Base-by-base conservation (phyloP, 441 rosid species). In the Euphorbia schlechtendalii region DNA sequence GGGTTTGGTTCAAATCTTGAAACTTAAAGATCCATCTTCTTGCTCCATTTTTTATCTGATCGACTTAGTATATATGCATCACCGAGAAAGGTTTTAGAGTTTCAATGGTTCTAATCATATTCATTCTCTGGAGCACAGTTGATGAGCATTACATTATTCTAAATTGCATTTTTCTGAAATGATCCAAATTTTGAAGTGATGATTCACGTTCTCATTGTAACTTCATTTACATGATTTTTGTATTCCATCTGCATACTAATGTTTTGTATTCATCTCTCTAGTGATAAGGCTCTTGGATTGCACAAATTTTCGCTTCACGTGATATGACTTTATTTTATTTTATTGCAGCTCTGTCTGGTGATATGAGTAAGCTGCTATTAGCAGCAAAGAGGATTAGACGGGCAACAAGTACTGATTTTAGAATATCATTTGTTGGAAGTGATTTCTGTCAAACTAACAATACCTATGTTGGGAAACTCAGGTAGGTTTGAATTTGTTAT, bases 331-430 rank as follows among this genome's bases (percentile, higher is more conserved):
- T 67, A 36, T 72, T 45, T 52, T 30, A 52, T 71, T 45, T 51
- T 30, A 52, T 70, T 68, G 68, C 82, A 92, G 96, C 91, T 69
- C 78, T 83, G 63, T 85, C 96, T 6, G 97, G 90, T 53, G 96
- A 85, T 67, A 71, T 65, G 83, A 86, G 92, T 76, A 92, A 92
- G 69, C 67, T 88, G 64, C 75, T 92, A 61, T 67, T 92, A 62
- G 89, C 88, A 10, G 98, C 98, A 21, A 86, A 85, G 85, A 88
- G 81, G 81, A 77, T 84, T 48, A 83, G 92, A 76, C 84, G 81
- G 68, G 85, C 89, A 14, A 80, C 82, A 4, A 75, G 86, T 71
- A 79, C 90, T 3, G 88, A 88, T 64, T 92, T 90, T 73, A 61
- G 82, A 70, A 82, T 92, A 78, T 90, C 94, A 6, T 79, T 83